Evolutionary conservation across 2,329 filamentous ascomycete species (phyloP).

Genomic region (Exophiala lecanii-corni): DNA sequence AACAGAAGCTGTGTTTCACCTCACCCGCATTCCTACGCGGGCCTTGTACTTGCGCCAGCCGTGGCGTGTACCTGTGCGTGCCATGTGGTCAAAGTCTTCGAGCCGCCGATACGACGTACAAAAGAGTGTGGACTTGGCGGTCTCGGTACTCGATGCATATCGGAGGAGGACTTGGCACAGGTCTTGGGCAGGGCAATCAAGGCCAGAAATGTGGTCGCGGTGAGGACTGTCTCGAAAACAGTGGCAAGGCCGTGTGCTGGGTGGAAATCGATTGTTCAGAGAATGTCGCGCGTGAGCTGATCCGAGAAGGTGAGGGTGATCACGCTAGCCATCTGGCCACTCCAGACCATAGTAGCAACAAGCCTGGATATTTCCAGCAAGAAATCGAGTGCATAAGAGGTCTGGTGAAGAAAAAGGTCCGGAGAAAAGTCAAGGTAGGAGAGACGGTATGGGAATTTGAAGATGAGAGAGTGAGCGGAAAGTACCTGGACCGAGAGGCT

Average conservation of each 20-base stretch:
- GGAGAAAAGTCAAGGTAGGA: slow-evolving; percentile 74
- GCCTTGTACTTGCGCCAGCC: slow-evolving; percentile 53
- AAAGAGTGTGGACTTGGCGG: slow-evolving; percentile 81
- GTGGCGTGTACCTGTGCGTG: slow-evolving; percentile 76
- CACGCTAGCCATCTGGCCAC: slow-evolving; percentile 14
- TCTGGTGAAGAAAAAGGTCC: slow-evolving; percentile 80
- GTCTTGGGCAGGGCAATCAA: slow-evolving; percentile 81
- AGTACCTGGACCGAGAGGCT: slow-evolving; percentile 66
- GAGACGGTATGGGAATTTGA: slow-evolving; percentile 81
- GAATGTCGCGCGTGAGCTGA: slow-evolving; percentile 48
- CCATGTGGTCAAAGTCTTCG: slow-evolving; percentile 70
- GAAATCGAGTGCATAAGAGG: slow-evolving; percentile 91
- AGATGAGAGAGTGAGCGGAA: slow-evolving; percentile 64
- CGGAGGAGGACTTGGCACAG: slow-evolving; percentile 74
- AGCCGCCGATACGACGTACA: slow-evolving; percentile 54
- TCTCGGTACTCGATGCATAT: slow-evolving; percentile 74
- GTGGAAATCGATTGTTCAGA: slow-evolving; percentile 76
- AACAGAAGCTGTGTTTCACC: slow-evolving; percentile 33
- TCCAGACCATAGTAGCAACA: slow-evolving; percentile 32
- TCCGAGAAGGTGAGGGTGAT: slow-evolving; percentile 38
- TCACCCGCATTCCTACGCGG: slow-evolving; percentile 48
- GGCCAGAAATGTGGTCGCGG: slow-evolving; percentile 85
- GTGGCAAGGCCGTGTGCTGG: slow-evolving; percentile 63
- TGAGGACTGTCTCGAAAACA: slow-evolving; percentile 67
- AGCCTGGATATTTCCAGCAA: slow-evolving; percentile 72